Evolutionary conservation across 257 asterid species (phyloP), one percentile per base, ranked within the genome.

Genomic region (Forsythia suspensa): DNA sequence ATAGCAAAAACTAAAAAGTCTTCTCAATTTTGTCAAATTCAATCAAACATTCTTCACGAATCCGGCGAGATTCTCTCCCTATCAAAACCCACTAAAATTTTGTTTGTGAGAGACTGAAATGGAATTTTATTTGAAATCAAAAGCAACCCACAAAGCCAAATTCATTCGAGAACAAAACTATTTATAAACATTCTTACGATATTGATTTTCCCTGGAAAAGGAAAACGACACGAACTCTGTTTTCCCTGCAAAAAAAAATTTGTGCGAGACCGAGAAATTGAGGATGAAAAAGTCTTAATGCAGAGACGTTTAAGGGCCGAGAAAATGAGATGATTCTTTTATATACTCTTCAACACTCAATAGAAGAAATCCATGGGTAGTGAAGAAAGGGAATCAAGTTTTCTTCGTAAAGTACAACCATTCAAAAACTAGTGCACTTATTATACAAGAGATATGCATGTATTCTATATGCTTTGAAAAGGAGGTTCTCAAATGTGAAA

Each of bases 41-140:
- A 21, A 72, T 66, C 73, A 67, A 37, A 76, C 48, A 29, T 77
- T 76, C 59, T 88, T 76, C 80, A 77, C 72, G 75, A 78, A 36
- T 75, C 89, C 71, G 87, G 80, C 80, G 48, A 44, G 79, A 85
- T 72, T 86, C 78, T 81, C 88, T 82, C 71, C n/a, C 84, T 59
- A 66, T 70, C 51, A 70, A 73, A 83, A 52, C 21, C 61, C 21
- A 52, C 15, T 5, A 52, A 16, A 52, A 52, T 15, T 41, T 41
- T 41, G 44, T 41, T 4, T 41, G 44, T 41, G 8, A 0, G 8
- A 41, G 44, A 41, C 2, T 41, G 8, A 4, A 41, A 41, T 4
- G 44, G 44, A 41, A 0, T 41, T 4, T 41, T 41, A 41, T 41
- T 11, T 48, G 72, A 55, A 74, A 80, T n/a, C 63, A 76, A 55